Evolutionary conservation across 2,329 filamentous ascomycete species (phyloP).

Genomic region (Lecanicillium sp.): DNA sequence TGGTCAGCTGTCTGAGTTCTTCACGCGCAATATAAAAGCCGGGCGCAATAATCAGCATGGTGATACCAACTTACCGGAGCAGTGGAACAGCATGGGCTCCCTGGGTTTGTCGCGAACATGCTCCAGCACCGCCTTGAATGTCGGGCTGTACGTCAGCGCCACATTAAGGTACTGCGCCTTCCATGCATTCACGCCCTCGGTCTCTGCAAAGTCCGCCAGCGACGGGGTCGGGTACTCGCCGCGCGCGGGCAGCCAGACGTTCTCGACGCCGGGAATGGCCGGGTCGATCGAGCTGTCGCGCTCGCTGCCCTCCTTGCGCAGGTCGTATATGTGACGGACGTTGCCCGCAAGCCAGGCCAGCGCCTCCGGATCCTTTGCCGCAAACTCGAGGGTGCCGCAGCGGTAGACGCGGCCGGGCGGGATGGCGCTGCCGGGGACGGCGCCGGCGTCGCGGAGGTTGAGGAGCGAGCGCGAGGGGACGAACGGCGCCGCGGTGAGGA

Average conservation of each 20-base stretch:
- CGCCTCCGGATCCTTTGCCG: constrained; percentile 23
- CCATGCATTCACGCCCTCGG: constrained; percentile 39
- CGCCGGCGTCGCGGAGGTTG: constrained; percentile 47
- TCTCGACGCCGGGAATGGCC: constrained; percentile 36
- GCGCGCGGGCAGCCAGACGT: constrained; percentile 35
- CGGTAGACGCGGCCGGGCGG: constrained; percentile 39
- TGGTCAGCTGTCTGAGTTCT: background rate
- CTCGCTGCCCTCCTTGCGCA: constrained; percentile 40
- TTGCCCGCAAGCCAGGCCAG: constrained; percentile 30
- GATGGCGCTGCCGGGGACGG: constrained; percentile 36
- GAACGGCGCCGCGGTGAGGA: constrained; percentile 40
- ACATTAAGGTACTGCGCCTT: constrained; percentile 43
- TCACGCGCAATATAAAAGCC: too few relatives aligned
- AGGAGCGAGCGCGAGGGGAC: constrained; percentile 40
- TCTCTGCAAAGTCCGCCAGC: constrained; percentile 38
- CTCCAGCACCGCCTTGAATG: constrained; percentile 40
- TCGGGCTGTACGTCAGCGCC: constrained; percentile 35
- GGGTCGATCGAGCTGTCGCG: constrained; percentile 38
- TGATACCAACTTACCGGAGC: constrained; percentile 38
- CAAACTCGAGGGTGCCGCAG: constrained; percentile 37
- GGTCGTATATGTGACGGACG: constrained; percentile 44
- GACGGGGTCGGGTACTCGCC: constrained; percentile 31
- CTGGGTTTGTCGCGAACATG: constrained; percentile 40
- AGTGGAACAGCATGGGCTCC: constrained; percentile 47
- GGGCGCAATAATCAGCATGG: background rate